Evolutionary conservation across 208 protist species (phyloP).

Genomic region (Trypanosoma platydactyli): DNA sequence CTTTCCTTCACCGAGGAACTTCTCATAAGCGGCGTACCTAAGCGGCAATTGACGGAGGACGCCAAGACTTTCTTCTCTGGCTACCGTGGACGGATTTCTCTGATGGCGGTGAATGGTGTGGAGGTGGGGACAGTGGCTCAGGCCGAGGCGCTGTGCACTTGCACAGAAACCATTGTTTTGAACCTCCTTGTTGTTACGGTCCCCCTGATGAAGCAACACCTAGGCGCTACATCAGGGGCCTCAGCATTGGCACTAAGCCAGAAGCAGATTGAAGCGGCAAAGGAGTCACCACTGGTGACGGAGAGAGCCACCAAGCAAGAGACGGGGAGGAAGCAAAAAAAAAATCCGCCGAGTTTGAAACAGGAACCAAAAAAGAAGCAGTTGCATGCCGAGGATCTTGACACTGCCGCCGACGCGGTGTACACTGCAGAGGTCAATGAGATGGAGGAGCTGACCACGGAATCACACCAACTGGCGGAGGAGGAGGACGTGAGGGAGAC

Average conservation of each 20-base stretch:
- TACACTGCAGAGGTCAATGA: conserved; percentile 23
- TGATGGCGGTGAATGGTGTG: conserved; percentile 67
- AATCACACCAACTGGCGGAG: conserved; percentile 11
- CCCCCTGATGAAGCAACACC: not conserved
- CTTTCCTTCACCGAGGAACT: conserved; percentile 35
- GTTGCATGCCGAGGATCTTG: conserved; percentile 14
- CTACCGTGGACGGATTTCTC: conserved; percentile 40
- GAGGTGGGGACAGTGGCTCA: conserved; percentile 50
- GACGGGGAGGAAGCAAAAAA: not conserved
- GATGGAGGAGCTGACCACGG: conserved; percentile 21
- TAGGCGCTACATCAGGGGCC: not conserved
- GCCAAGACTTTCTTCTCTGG: conserved; percentile 30
- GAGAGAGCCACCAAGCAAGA: not conserved
- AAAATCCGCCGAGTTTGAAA: not conserved
- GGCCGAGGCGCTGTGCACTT: conserved; percentile 35
- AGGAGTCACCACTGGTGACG: conserved; percentile 12
- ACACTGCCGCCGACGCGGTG: conserved; percentile 16
- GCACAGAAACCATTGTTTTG: conserved; percentile 53
- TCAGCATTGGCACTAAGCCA: not conserved
- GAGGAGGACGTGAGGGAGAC: conserved; percentile 29
- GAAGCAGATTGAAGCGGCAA: conserved; percentile 16
- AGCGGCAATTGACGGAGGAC: conserved; percentile 13
- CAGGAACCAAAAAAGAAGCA: not conserved
- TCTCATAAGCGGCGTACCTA: conserved; percentile 21
- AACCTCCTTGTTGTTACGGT: conserved; percentile 58